Evolutionary conservation across 2,329 filamentous ascomycete genomes (phyloP).

Genomic region (Tothia fuscella): DNA sequence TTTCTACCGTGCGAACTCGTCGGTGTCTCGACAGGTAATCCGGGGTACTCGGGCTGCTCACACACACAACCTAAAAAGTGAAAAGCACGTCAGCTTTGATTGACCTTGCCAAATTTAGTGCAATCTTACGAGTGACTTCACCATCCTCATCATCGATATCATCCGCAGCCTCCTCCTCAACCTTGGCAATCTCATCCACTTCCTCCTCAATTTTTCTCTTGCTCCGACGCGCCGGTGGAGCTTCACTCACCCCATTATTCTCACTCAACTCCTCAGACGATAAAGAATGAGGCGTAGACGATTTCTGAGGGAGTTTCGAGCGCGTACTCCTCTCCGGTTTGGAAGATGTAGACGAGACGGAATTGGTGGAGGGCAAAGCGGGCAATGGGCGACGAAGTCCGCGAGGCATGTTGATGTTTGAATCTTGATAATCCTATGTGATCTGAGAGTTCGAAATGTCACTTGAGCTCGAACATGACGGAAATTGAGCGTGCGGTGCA

Average conservation of each 20-base stretch:
- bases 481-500: too few relatives aligned
- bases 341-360: constrained; percentile 61
- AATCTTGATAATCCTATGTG: too few relatives aligned
- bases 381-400: too few relatives aligned
- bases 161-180: constrained; percentile 50
- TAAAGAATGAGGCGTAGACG: constrained; percentile 59
- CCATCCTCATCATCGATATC: constrained; percentile 55
- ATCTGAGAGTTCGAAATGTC: too few relatives aligned
- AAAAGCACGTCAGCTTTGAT: too few relatives aligned
- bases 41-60: constrained; percentile 88
- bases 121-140: constrained; percentile 86
- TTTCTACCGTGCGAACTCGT: neutral
- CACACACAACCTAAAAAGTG: constrained; percentile 97
- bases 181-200: constrained; percentile 21
- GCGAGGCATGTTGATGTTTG: too few relatives aligned
- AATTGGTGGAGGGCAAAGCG: too few relatives aligned
- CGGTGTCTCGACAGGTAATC: constrained; percentile 44
- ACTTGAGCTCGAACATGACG: too few relatives aligned
- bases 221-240: constrained; percentile 61
- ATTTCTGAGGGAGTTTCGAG: constrained; percentile 61
- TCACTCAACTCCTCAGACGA: constrained; percentile 58
- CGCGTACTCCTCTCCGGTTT: constrained; percentile 61
- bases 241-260: constrained; percentile 45
- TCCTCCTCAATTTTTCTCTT: constrained; percentile 52
- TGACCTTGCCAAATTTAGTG: too few relatives aligned